Conservation (phyloP, 176 grass and related monocot genomes). For the Tuctoria greenei region DNA sequence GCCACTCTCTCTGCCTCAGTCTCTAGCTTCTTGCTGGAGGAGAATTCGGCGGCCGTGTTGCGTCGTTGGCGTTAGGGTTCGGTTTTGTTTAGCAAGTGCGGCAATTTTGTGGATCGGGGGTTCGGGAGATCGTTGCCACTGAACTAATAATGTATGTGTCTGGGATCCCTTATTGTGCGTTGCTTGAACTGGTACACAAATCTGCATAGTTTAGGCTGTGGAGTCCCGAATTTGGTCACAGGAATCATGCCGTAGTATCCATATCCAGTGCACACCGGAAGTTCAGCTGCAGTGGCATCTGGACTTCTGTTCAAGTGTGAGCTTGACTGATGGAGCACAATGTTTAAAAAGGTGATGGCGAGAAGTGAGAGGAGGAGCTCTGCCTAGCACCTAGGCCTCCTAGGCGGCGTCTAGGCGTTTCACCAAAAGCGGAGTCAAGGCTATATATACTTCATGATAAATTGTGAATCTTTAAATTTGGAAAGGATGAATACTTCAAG, state of each 20-base stretch:
- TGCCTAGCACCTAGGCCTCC: no score
- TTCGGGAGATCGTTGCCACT: constrained; percentile 2
- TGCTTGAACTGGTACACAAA: not conserved
- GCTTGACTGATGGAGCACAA: not conserved
- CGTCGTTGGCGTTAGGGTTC: constrained; percentile 37
- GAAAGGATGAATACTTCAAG: no score
- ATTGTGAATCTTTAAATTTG: no score
- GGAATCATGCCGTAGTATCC: not conserved
- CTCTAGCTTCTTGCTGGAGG: not conserved
- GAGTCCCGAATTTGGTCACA: not conserved
- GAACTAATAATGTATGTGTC: not conserved
- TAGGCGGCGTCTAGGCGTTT: no score
- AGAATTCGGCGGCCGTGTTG: not conserved
- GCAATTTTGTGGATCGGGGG: constrained; percentile 26
- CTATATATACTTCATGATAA: no score
- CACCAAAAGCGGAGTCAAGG: no score
- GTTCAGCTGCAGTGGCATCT: not conserved
- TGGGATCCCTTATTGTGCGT: not conserved
- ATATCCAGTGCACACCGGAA: not conserved
- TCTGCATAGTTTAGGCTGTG: not conserved
- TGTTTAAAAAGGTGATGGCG: no score
- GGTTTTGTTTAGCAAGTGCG: not conserved
- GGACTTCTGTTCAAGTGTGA: constrained; percentile 6
- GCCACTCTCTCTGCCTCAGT: not conserved
- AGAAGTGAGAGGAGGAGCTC: no score